phyloP scores from a whole-genome alignment of 2,329 filamentous ascomycete species.

The Ascosphaera aggregata region DNA sequence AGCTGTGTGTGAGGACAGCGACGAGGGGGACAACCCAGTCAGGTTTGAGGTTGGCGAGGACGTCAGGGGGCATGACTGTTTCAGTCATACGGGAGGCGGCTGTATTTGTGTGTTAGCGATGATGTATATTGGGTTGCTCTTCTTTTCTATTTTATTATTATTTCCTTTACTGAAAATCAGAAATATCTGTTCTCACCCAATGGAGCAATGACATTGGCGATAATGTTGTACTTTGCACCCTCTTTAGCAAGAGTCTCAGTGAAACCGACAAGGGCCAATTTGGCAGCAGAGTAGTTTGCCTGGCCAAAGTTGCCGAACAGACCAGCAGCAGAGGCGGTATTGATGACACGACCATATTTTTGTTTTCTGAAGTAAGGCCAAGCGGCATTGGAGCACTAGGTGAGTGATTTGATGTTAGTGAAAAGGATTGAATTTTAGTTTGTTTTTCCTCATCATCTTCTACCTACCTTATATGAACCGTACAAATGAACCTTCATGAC shows the following conservation, averaged over 20 bases:
- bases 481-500: constrained; percentile 82
- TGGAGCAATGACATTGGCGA: constrained; percentile 84
- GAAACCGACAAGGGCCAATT: constrained; percentile 87
- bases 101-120: constrained; percentile 10
- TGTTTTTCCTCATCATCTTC: background rate
- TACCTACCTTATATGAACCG: constrained; percentile 59
- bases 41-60: constrained; percentile 64
- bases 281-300: constrained; percentile 79
- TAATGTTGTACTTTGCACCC: constrained; percentile 92
- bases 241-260: constrained; percentile 97
- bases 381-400: constrained; percentile 58
- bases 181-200: constrained; percentile 26
- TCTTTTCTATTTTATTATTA: constrained; percentile 1
- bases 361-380: constrained; percentile 98
- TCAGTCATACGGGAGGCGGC: constrained; percentile 90
- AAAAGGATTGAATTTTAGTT: background rate
- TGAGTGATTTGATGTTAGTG: background rate
- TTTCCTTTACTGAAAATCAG: background rate
- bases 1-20: constrained; percentile 66
- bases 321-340: constrained; percentile 87
- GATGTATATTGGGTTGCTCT: background rate
- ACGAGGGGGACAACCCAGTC: constrained; percentile 92
- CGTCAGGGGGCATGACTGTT: constrained; percentile 86
- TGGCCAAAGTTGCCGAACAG: constrained; percentile 92
- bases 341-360: constrained; percentile 92